Percentiles rank a stretch among this genome's conserved stretches.
Conservation (phyloP, 495 filamentous ascomycete species). For the Glonium stellatum region DNA sequence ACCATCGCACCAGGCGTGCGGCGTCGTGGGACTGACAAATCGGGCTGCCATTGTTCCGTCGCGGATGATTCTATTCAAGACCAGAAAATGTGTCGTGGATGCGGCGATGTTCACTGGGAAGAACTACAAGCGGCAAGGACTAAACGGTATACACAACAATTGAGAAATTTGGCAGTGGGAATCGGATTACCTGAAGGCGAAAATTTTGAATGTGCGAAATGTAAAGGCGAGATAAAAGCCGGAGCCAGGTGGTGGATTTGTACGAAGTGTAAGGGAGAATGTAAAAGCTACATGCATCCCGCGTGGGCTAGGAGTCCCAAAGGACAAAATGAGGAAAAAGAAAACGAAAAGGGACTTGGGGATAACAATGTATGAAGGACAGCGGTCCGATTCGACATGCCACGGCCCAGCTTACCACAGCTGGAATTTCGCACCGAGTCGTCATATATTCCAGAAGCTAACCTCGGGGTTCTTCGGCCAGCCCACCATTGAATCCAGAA, state of each 20-base stretch:
- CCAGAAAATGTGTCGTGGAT: conserved; percentile 11
- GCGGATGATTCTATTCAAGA: neutral
- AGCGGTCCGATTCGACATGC: too few species aligned
- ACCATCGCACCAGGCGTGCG: neutral
- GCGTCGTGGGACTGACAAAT: conserved; percentile 3
- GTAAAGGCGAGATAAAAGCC: conserved; percentile 9
- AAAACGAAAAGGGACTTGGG: conserved; percentile 2
- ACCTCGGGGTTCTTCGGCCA: too few species aligned
- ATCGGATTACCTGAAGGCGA: neutral
- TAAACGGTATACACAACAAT: conserved; percentile 15
- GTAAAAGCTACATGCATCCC: conserved; percentile 21
- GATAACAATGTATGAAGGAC: too few species aligned
- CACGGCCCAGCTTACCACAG: too few species aligned
- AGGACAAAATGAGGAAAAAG: conserved; percentile 1
- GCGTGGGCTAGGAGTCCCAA: conserved; percentile 6
- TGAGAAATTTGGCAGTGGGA: conserved; percentile 11
- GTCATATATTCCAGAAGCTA: too few species aligned
- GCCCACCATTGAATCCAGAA: too few species aligned
- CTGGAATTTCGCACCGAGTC: too few species aligned
- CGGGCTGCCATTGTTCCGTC: conserved; percentile 10
- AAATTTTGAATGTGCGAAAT: conserved; percentile 13
- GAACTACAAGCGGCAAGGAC: conserved; percentile 4
- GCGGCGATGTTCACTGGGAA: neutral
- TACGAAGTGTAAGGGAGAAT: conserved; percentile 19
- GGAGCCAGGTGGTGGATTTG: conserved; percentile 23